These are phyloP conservation scores for Clonostachys rhizophaga DNA, from an alignment of 2,329 filamentous ascomycete species.

Conservation along the genomic window DNA sequence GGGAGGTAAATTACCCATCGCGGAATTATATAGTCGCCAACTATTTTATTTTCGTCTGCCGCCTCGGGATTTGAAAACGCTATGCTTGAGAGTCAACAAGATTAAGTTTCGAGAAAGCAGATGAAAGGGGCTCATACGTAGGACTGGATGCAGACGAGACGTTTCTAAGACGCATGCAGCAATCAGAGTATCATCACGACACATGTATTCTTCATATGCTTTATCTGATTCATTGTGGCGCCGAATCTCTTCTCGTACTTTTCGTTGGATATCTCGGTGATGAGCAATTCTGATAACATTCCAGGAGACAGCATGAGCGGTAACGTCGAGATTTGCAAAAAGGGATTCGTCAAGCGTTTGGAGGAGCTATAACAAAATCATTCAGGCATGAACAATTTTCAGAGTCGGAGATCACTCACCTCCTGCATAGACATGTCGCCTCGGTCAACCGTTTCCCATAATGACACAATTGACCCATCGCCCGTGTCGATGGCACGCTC, in stretches of 20 bases:
- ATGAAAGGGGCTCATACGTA: too few relatives aligned
- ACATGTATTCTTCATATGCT: conserved; percentile 13
- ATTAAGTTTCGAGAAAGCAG: too few relatives aligned
- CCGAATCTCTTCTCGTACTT: conserved; percentile 17
- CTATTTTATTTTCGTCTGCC: too few relatives aligned
- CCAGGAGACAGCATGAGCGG: conserved; percentile 34
- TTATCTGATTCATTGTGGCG: neutral
- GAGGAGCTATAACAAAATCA: conserved; percentile 12
- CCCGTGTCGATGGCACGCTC: too few relatives aligned
- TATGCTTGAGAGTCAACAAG: too few relatives aligned
- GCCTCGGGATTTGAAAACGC: too few relatives aligned
- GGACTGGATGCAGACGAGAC: conserved; percentile 24
- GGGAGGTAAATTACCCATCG: neutral
- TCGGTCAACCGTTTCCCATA: too few relatives aligned
- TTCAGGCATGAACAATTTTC: too few relatives aligned
- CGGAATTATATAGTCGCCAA: conserved; percentile 28
- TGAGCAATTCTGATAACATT: conserved; percentile 32
- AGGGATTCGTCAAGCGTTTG: conserved; percentile 41
- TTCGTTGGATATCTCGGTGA: conserved; percentile 19
- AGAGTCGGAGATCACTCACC: too few relatives aligned
- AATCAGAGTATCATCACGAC: conserved; percentile 15
- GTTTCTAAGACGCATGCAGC: conserved; percentile 31
- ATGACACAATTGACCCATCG: too few relatives aligned
- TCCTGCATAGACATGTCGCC: too few relatives aligned
- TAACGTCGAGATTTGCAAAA: conserved; percentile 42